These are phyloP conservation scores for Neoboletus subvelutipes DNA, from an alignment of 768 basidiomycete genomes.

Conservation along the genomic window DNA sequence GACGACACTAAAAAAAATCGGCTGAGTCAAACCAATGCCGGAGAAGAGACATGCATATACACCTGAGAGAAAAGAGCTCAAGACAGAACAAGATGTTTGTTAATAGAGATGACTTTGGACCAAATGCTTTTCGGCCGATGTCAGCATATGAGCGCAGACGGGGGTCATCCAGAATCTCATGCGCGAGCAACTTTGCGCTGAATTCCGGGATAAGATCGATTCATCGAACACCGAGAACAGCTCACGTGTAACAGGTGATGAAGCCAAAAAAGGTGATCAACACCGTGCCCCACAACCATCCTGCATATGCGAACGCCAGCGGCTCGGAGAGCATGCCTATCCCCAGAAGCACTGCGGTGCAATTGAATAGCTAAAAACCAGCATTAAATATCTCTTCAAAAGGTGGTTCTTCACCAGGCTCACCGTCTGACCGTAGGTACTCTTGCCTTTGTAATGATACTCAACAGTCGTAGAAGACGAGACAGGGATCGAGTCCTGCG, in stretches of 20 bases:
- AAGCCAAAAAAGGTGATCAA: constrained; percentile 76
- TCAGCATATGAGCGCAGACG: constrained; percentile 82
- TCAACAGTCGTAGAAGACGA: constrained; percentile 2
- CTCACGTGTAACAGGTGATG: constrained; percentile 88
- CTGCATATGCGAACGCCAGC: constrained; percentile 87
- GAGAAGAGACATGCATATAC: constrained; percentile 14
- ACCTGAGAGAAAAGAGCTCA: constrained; percentile 85
- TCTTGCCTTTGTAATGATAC: constrained; percentile 49
- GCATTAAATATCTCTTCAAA: neutral
- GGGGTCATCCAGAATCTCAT: constrained; percentile 68
- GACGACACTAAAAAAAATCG: constrained; percentile 57
- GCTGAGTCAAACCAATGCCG: neutral
- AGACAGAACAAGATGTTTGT: constrained; percentile 79
- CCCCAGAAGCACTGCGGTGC: constrained; percentile 81
- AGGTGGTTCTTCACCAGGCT: constrained; percentile 16
- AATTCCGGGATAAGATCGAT: constrained; percentile 4
- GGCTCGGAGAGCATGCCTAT: constrained; percentile 90
- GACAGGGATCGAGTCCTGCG: constrained; percentile 4
- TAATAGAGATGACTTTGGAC: constrained; percentile 60
- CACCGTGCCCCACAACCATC: constrained; percentile 78
- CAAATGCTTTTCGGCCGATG: constrained; percentile 88
- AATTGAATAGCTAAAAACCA: constrained; percentile 73
- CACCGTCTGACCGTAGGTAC: constrained; percentile 75
- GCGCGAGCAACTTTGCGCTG: constrained; percentile 86
- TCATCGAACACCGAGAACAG: constrained; percentile 11